Evolutionary conservation across 441 rosid genomes (phyloP), one percentile per base, ranked within the genome.

Genomic region (Gossypium davidsonii): DNA sequence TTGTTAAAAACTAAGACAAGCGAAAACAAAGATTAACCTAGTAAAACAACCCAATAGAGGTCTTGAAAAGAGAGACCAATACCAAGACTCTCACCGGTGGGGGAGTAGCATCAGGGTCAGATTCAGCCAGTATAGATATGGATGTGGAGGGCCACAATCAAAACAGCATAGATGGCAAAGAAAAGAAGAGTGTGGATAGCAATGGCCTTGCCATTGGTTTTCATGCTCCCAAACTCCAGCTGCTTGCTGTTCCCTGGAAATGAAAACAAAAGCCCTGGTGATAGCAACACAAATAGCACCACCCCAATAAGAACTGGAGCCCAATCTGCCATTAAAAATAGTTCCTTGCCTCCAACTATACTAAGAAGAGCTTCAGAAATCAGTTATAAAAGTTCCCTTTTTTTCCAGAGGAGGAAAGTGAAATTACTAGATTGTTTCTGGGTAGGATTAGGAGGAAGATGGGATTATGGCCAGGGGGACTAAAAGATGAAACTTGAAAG

Each of bases 221-320:
- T 94, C 91, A 92, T 53, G 78, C 88, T 85, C 3, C 99, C 97
- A 46, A 94, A 84, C 61, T 94, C 91, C 64, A 92, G 14, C n/a
- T 51, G 86, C 31, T 80, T 80, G 82, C 67, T 78, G 78, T 87
- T 77, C 25, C 97, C 98, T 0, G 98, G 98, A 0, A 94, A 31
- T 65, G 87, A 87, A 79, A 90, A 90, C 67, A 94, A 81, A 37
- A 94, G 93, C 0, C 98, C 98, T 2, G 98, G 98, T 59, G 89
- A 83, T 17, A 94, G 92, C 18, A 94, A 46, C 57, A 94, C 86
- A 81, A 94, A 94, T 21, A 94, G 82, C 51, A 92, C 79, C 59
- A 92, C 91, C 6, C 97, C 98, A 59, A 94, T 80, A 20, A 94
- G 7, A 12, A 92, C 94, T 0, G 99, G 98, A 28, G 91, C 99